Percentiles rank a stretch among this genome's conserved stretches.
phyloP scores from a whole-genome alignment of 805 yeast species.

The Lachancea nothofagi region DNA sequence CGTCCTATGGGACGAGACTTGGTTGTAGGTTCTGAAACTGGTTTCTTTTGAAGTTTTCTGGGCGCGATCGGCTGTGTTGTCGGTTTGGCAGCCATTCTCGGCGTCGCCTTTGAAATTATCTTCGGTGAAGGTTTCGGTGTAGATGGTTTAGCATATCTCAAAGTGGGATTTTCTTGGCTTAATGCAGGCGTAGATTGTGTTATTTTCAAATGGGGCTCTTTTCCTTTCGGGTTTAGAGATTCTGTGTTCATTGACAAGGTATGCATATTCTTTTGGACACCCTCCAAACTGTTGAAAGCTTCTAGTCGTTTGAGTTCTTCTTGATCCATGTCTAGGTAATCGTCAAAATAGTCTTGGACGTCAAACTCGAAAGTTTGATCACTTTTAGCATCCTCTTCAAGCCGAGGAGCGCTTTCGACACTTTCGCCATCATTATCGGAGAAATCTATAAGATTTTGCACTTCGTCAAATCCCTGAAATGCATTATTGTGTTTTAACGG shows the following conservation, averaged over 20 bases:
- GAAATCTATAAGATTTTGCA: conserved; percentile 14
- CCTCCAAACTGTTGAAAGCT: conserved; percentile 16
- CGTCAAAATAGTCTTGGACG: conserved; percentile 21
- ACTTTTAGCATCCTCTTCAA: conserved; percentile 11
- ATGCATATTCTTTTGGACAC: conserved; percentile 11
- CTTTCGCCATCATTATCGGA: conserved; percentile 12
- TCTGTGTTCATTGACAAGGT: conserved; percentile 7
- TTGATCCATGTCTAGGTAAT: conserved; percentile 17
- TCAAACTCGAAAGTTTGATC: conserved; percentile 15
- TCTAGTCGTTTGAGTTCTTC: conserved; percentile 16
- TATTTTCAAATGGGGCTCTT: conserved; percentile 5
- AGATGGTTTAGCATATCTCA: not conserved
- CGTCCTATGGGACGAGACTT: not conserved
- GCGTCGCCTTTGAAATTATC: not conserved
- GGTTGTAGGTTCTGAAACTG: not conserved
- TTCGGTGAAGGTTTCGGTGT: not conserved
- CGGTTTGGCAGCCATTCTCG: not conserved
- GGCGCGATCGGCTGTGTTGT: not conserved
- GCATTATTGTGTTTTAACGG: conserved; percentile 15
- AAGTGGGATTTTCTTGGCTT: not conserved
- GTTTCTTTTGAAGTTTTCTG: not conserved
- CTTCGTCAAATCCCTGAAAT: conserved; percentile 17
- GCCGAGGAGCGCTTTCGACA: not conserved
- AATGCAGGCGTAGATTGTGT: conserved; percentile 21
- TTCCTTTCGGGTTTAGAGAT: not conserved